phyloP scores from a whole-genome alignment of 1,284 basidiomycete genomes.

The Tilletia indica region DNA sequence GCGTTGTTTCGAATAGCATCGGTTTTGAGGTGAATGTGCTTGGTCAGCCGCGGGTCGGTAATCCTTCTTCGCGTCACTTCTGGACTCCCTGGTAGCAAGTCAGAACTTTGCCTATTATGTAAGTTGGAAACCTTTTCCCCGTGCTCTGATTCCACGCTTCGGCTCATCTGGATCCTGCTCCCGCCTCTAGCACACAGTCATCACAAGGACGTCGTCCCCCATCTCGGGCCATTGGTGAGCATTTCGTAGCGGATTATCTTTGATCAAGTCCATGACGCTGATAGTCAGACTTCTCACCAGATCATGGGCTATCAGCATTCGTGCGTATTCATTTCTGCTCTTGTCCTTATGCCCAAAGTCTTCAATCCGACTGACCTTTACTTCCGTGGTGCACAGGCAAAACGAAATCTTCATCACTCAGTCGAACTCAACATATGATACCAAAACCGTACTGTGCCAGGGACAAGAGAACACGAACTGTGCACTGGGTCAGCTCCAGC shows the following conservation, averaged over 20 bases:
- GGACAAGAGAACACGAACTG: conserved; percentile 1
- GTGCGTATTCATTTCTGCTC: neutral
- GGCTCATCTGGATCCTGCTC: too few species aligned
- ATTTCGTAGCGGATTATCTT: too few species aligned
- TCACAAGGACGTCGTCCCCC: neutral
- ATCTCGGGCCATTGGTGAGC: neutral
- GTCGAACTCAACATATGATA: neutral
- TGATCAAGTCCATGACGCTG: too few species aligned
- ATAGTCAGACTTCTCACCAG: too few species aligned
- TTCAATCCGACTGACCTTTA: neutral
- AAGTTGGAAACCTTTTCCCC: neutral
- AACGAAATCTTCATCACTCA: neutral
- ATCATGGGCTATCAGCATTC: neutral
- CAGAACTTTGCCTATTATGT: neutral
- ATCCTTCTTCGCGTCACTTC: neutral
- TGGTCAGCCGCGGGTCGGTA: neutral
- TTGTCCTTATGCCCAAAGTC: neutral
- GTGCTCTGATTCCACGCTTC: too few species aligned
- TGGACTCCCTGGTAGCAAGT: neutral
- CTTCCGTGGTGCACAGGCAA: neutral
- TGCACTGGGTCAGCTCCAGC: neutral
- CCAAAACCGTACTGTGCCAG: neutral
- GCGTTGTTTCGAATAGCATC: neutral
- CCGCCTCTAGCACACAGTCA: neutral
- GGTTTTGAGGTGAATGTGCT: neutral